These are phyloP conservation scores for Fusarium temperatum DNA, from an alignment of 2,329 filamentous ascomycete species.

Conservation along the genomic window DNA sequence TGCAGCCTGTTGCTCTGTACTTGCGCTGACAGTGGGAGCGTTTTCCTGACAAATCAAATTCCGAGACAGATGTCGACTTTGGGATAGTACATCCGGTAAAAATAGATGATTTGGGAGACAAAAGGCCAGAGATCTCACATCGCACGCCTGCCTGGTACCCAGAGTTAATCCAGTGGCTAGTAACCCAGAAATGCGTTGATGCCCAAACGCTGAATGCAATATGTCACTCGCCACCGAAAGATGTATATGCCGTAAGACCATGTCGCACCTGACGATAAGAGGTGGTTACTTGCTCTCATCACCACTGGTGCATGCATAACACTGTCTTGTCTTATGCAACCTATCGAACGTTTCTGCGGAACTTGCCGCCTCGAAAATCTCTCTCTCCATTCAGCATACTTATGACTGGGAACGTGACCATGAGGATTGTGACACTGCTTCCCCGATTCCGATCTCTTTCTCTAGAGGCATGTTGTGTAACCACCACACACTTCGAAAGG, in stretches of 20 bases:
- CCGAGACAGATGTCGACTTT: too few relatives aligned
- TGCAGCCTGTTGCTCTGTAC: too few relatives aligned
- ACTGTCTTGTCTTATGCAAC: too few relatives aligned
- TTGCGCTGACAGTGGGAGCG: too few relatives aligned
- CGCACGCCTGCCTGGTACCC: fast-evolving
- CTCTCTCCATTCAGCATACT: background rate
- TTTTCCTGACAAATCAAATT: too few relatives aligned
- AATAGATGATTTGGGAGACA: too few relatives aligned
- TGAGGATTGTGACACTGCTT: background rate
- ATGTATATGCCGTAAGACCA: too few relatives aligned
- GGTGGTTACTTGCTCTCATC: background rate
- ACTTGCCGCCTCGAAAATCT: background rate
- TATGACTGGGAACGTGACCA: background rate
- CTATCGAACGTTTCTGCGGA: fast-evolving
- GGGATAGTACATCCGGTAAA: too few relatives aligned
- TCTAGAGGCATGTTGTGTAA: background rate
- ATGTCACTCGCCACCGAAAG: background rate
- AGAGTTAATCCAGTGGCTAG: too few relatives aligned
- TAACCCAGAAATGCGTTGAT: background rate
- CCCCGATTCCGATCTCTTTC: background rate
- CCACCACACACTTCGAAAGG: fast-evolving
- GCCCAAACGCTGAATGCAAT: background rate
- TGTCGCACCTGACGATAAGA: background rate
- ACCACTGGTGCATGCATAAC: fast-evolving
- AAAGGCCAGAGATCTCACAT: too few relatives aligned